phyloP scores from a whole-genome alignment of 75 land plant genomes.

The Selaginella tamariscina region DNA sequence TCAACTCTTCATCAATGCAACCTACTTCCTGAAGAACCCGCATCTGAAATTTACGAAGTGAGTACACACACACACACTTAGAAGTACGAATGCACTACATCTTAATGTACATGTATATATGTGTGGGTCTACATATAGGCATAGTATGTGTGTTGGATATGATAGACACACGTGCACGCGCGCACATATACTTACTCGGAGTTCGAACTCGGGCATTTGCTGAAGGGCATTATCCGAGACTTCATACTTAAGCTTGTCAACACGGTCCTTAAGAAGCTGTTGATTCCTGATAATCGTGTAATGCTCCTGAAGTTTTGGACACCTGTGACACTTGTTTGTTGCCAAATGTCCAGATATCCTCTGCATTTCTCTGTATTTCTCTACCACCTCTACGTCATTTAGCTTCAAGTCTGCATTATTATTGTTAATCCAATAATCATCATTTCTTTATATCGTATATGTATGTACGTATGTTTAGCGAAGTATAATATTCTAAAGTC shows the following conservation, averaged over 20 bases:
- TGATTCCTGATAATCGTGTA: slow-evolving; percentile 41
- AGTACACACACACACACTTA: background rate
- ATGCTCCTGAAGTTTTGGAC: slow-evolving; percentile 72
- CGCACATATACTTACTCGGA: slow-evolving; percentile 59
- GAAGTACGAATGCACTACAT: background rate
- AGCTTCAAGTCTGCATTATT: slow-evolving; percentile 64
- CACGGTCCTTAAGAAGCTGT: slow-evolving; percentile 49
- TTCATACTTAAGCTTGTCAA: slow-evolving; percentile 52
- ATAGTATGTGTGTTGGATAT: no score
- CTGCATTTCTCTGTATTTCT: slow-evolving; percentile 44
- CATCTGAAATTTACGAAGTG: slow-evolving; percentile 41
- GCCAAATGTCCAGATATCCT: slow-evolving; percentile 50
- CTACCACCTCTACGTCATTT: slow-evolving; percentile 48
- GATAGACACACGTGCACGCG: no score
- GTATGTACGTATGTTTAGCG: no score
- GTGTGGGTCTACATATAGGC: no score
- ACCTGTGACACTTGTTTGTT: slow-evolving; percentile 69
- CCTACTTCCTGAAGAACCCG: slow-evolving; percentile 80
- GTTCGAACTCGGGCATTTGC: slow-evolving; percentile 97
- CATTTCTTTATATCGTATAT: no score
- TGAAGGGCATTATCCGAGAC: slow-evolving; percentile 91
- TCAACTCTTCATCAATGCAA: slow-evolving; percentile 75
- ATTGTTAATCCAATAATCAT: background rate
- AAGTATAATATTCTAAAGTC: background rate
- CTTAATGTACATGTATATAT: no score